Evolutionary conservation across 1,284 basidiomycete species (phyloP), one percentile per base, ranked within the genome.

Genomic region (Rhodotorula sp.): DNA sequence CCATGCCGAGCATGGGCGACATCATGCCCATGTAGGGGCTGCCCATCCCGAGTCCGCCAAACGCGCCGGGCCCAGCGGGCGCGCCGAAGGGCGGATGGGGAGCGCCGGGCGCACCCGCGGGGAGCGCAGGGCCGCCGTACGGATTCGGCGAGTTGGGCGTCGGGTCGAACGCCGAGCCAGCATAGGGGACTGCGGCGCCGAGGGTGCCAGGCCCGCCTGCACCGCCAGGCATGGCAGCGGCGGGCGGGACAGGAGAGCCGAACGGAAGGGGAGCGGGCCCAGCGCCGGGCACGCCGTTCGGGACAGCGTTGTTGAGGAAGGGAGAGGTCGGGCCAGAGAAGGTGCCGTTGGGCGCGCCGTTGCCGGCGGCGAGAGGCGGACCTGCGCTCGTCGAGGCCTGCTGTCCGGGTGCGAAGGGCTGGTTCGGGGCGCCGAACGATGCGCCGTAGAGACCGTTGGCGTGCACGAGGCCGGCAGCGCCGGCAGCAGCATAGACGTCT

Each of bases 71-170:
- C 42, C n/a, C 42, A 27, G 60, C 21, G 21, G 63, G 59, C 27
- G 59, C 34, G 56, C 52, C 34, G 4, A 55, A 44, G 17, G 53
- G 42, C 25, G 25, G 55, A 23, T 41, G 34, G 19, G 19, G 42
- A 17, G 41, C 34, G 12, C 55, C 58, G 10, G 58, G 58, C 27
- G 41, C 62, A 27, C 53, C 53, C 19, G 48, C 49, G 4, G 67
- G 61, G 44, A 57, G 17, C 3, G 70, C 23, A 10, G 60, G 65
- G 0, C 66, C 67, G 13, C 64, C 70, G 63, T 73, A 67, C 21
- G 73, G 66, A 56, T 71, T 71, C 19, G 73, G 73, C 42, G 66
- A 71, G 25, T 61, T 63, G 3, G 73, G 69, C 64, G 71, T 64
- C 8, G 64, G 53, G 64, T 68, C 64, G 53, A 66, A 66, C 27